Base-by-base conservation (phyloP, 306 rosid species). In the Lathyrus aphaca region DNA sequence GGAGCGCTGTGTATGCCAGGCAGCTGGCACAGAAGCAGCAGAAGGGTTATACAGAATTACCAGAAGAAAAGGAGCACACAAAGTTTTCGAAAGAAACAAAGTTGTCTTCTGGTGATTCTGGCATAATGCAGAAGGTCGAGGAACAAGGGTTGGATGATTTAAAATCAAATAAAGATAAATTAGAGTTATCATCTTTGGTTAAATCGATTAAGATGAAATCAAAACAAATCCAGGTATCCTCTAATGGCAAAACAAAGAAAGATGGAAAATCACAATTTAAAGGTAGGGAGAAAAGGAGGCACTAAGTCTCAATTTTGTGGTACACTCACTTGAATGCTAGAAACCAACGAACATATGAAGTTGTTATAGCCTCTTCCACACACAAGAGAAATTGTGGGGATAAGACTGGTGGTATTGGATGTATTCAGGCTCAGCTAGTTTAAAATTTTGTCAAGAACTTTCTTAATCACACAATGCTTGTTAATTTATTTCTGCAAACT, bases 191-290 rank as follows among this genome's bases (percentile, higher is more conserved):
- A 3, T 67, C 86, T 2, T 53, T 85, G 68, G 79, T 89, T 64
- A 89, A 76, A 75, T 89, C 95, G 2, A 68, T 92, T 15, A 86
- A 87, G 89, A 86, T 86, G 96, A 89, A 87, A 78, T 74, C 91
- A 23, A 80, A 78, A 77, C 89, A 80, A 75, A 39, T 69, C 68
- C 78, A 83, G 64, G 66, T 76, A 27, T 72, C 80, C 73, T 72
- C 87, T 10, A 58, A 71, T 53, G 38, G 50, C 46, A 78, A 66
- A 62, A 80, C 68, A 14, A 82, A 53, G 59, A 75, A 74, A 50
- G 81, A 57, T 27, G 83, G 69, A 56, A 79, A 68, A 40, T 30
- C 66, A 58, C 78, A 19, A 29, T 38, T 60, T 15, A 72, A 70
- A 32, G 80, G 66, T 15, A 44, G 1, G 74, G 61, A 12, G 62